Conservation (phyloP, 805 yeast species). For the Candida krabiensis region DNA sequence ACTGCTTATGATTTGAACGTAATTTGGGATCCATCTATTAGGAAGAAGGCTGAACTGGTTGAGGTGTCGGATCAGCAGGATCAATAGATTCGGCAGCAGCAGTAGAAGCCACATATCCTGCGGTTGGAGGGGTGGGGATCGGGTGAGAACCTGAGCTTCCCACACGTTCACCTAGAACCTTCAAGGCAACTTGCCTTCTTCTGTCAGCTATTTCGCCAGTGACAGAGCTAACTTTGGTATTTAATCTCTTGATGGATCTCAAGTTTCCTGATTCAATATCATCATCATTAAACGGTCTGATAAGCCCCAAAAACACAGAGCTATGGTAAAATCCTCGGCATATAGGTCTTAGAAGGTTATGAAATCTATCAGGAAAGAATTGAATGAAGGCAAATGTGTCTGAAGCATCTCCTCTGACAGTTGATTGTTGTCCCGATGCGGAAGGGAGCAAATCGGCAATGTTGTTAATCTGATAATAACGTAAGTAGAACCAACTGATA, state of each 20-base stretch:
- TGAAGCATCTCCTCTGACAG: constrained; percentile 78
- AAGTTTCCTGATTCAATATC: constrained; percentile 73
- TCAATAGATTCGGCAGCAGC: too few species aligned
- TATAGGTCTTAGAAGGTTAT: constrained; percentile 51
- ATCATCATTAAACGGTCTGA: constrained; percentile 64
- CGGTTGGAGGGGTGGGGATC: too few species aligned
- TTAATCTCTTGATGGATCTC: constrained; percentile 64
- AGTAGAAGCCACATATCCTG: too few species aligned
- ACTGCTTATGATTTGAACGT: not conserved
- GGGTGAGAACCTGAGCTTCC: constrained; percentile 7
- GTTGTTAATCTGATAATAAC: constrained; percentile 66
- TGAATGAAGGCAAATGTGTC: constrained; percentile 82
- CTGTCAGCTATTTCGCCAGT: constrained; percentile 61
- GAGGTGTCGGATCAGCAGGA: too few species aligned
- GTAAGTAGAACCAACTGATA: constrained; percentile 70
- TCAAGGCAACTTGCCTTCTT: constrained; percentile 74
- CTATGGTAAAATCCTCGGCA: constrained; percentile 44
- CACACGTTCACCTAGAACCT: constrained; percentile 61
- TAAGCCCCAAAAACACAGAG: constrained; percentile 43
- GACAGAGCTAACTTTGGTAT: constrained; percentile 21
- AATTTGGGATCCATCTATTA: not conserved
- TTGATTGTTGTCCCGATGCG: constrained; percentile 21
- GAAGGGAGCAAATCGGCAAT: constrained; percentile 28
- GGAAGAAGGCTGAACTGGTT: not conserved
- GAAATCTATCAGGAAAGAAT: constrained; percentile 72